Base-by-base conservation (phyloP, 768 basidiomycete species). In the Leucosporidium scottii region DNA sequence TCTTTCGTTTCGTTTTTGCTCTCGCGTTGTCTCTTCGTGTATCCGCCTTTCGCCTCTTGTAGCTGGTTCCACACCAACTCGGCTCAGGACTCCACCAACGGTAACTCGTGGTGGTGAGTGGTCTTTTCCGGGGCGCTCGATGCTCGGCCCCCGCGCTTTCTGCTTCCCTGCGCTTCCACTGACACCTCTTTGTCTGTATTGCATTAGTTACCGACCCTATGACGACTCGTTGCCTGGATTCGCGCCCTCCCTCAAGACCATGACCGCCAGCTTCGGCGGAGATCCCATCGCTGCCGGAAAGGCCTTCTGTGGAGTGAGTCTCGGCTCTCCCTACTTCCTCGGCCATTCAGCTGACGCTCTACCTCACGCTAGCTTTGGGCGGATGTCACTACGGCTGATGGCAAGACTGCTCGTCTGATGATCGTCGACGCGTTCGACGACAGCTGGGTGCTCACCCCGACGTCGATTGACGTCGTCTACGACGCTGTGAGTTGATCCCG, bases 391-490 rank as follows among this genome's bases (percentile, higher is more conserved):
- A 61, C 66, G 18, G 60, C 72, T 7, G 57, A 55, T 44, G 75
- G 75, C 2, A 64, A 55, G 34, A 39, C 62, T 7, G 20, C 48
- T 17, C 73, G 64, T 12, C 49, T 66, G 5, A 66, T 64, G 54
- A 51, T 74, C 59, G 64, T 64, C 39, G 75, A 75, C 62, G 75
- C 56, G 0, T 75, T 75, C 36, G 74, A 72, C 54, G 64, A 67
- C 25, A 30, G 63, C 47, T 70, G 68, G 66, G 71, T 74, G 3
- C 57, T 53, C 20, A 69, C 65, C 0, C 68, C 73, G 2, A 48
- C 28, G 3, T 53, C 47, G 13, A 61, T 72, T 13, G 74, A 72
- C 59, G 51, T 68, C 39, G 47, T 70, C 13, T 59, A 66, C 49
- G 31, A 50, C 34, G 21, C 65, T 0, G 66, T 67, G 13, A n/a